A percentile compares a stretch with the other conserved stretches of the same genome.
These are phyloP conservation scores for Neonectria magnoliae DNA, from an alignment of 2,329 filamentous ascomycete species.

Conservation along the genomic window DNA sequence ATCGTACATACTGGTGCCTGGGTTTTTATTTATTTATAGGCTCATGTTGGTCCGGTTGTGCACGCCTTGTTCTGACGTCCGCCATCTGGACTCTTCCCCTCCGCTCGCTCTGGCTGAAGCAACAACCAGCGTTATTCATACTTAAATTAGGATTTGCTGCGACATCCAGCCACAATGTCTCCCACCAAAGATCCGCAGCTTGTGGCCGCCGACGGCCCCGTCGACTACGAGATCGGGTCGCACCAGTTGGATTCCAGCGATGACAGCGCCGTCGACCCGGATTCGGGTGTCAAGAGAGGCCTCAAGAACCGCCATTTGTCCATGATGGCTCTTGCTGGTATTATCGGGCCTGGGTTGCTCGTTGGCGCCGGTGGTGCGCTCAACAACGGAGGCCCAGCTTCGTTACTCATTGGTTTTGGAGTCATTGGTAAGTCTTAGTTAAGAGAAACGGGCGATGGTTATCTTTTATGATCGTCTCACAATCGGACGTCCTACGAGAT, in stretches of 20 bases:
- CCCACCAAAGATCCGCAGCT: slow-evolving; percentile 34
- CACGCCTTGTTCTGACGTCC: background rate
- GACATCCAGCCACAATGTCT: slow-evolving; percentile 26
- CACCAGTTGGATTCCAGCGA: slow-evolving; percentile 41
- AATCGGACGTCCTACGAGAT: background rate
- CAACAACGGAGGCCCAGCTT: slow-evolving; percentile 74
- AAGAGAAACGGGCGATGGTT: background rate
- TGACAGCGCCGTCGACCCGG: slow-evolving; percentile 62
- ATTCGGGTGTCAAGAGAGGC: slow-evolving; percentile 74
- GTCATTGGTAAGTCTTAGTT: slow-evolving; percentile 62
- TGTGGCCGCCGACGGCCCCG: slow-evolving; percentile 32
- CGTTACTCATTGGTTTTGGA: slow-evolving; percentile 77
- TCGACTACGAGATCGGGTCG: slow-evolving; percentile 33
- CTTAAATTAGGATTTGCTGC: background rate
- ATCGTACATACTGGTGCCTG: background rate
- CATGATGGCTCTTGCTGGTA: slow-evolving; percentile 72
- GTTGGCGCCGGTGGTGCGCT: slow-evolving; percentile 78
- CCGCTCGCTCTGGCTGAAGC: slow-evolving; percentile 1
- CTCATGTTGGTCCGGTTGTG: background rate
- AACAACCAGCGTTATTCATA: slow-evolving; percentile 12
- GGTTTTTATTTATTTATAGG: slow-evolving; percentile 15
- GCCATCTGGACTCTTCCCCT: slow-evolving; percentile 3
- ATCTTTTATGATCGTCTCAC: background rate
- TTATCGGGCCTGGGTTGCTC: slow-evolving; percentile 75
- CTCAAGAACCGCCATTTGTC: slow-evolving; percentile 74